Percentiles rank a stretch among this genome's conserved stretches.
These are phyloP conservation scores for Nakazawaea siamensis DNA, from an alignment of 805 yeast genomes.

Conservation along the genomic window DNA sequence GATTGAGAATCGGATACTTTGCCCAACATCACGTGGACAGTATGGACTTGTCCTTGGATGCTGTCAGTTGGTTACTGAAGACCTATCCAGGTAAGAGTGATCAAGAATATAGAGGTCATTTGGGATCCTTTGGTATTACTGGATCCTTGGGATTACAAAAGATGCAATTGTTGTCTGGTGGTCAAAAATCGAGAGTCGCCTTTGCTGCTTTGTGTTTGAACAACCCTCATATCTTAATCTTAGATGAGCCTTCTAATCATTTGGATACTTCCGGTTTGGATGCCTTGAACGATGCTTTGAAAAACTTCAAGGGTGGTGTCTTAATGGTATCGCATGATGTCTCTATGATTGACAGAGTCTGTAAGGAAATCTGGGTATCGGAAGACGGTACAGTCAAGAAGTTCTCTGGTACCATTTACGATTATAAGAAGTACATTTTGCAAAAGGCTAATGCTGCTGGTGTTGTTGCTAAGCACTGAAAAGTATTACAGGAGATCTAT, in stretches of 20 bases:
- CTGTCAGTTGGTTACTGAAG: constrained; percentile 90
- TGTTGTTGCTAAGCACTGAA: constrained; percentile 78
- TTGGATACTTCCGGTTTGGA: constrained; percentile 97
- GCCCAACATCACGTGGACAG: constrained; percentile 98
- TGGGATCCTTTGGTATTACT: constrained; percentile 95
- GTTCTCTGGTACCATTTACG: constrained; percentile 78
- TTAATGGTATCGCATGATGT: constrained; percentile 98
- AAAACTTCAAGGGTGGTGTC: constrained; percentile 88
- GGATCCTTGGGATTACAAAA: constrained; percentile 90
- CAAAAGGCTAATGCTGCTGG: constrained; percentile 74
- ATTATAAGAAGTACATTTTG: constrained; percentile 83
- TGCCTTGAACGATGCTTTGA: constrained; percentile 86
- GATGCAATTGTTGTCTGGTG: constrained; percentile 87
- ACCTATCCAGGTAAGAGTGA: constrained; percentile 89
- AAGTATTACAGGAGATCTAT: no score
- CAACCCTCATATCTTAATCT: constrained; percentile 83
- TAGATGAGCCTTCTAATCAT: constrained; percentile 98
- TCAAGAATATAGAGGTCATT: constrained; percentile 93
- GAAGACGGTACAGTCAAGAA: constrained; percentile 75
- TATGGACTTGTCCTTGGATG: constrained; percentile 81
- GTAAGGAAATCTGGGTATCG: constrained; percentile 94
- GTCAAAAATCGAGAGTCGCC: constrained; percentile 97
- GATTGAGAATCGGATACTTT: constrained; percentile 90
- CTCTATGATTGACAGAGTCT: constrained; percentile 76
- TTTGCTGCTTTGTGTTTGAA: constrained; percentile 89